Evolutionary conservation across 768 basidiomycete genomes (phyloP), one percentile per base, ranked within the genome.

Genomic region (Mrakia gelida): DNA sequence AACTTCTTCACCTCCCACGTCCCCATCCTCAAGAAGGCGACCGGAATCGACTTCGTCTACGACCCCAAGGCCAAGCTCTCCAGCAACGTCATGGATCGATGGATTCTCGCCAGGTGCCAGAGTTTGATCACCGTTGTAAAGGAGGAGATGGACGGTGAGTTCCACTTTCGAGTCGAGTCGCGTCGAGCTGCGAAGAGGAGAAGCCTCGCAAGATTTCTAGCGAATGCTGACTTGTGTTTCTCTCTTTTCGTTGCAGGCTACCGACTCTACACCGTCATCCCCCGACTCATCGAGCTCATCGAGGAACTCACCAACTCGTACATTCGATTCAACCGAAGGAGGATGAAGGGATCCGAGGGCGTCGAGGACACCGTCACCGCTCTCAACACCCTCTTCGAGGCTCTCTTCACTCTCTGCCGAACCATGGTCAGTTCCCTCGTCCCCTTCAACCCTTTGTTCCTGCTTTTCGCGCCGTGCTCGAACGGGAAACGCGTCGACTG

Each of bases 241-340:
- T 67, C 26, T 0, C 77, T 3, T 77, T 3, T 43, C 72, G 59
- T 9, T 61, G 0, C 77, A 86, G 87, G 95, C 26, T 99, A 99
- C 85, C 89, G 95, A 80, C 89, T 99, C 21, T 98, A 98, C 86
- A 98, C 94, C 80, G 92, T 99, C 86, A 94, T 98, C 80, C 95
- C 95, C n/a, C 90, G 94, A 49, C 87, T 98, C 61, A 87, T 98
- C 78, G 92, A 92, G 80, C 90, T 99, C 77, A 89, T 99, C 43
- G 94, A 96, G 81, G 97, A 98, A 84, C 88, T 98, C 78, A 99
- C 97, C 30, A 99, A 99, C 84, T 98, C 95, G 95, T 99, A 99
- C 85, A 98, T 99, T 83, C 94, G 97, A 70, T 98, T 98, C 87
- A 99, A 99, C 85, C 91, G 97, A 63, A 91, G 91, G 81, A 89